A percentile compares a stretch with the other conserved stretches of the same genome.
Conservation (phyloP, 345 rosid species). For the Hibiscus trionum region DNA sequence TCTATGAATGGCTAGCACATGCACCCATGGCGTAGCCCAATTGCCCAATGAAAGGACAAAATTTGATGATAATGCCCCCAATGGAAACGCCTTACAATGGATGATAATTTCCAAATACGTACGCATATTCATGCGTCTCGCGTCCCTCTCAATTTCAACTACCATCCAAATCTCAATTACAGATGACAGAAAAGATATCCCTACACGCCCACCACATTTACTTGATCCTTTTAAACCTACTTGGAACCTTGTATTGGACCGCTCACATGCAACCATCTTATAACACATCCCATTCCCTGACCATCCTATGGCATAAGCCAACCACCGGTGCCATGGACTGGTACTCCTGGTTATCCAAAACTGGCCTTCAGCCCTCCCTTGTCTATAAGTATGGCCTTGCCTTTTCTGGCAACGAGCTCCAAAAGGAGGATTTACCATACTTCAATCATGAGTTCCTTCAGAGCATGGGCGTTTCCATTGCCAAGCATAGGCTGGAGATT, state of each 20-base stretch:
- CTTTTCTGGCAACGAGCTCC: constrained; percentile 57
- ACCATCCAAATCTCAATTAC: constrained; percentile 25
- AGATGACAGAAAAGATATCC: neutral
- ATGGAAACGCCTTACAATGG: neutral
- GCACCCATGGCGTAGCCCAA: no score
- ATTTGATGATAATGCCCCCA: neutral
- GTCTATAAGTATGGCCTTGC: constrained; percentile 58
- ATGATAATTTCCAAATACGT: no score
- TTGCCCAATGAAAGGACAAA: no score
- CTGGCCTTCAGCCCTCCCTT: constrained; percentile 48
- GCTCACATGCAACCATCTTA: constrained; percentile 3
- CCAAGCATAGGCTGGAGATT: constrained; percentile 75
- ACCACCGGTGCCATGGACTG: constrained; percentile 49
- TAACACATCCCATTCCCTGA: neutral
- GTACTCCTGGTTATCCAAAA: constrained; percentile 76
- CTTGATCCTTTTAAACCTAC: constrained; percentile 19
- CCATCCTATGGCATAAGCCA: neutral
- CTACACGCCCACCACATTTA: constrained; percentile 21
- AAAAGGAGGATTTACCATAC: constrained; percentile 48
- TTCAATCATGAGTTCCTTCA: constrained; percentile 73
- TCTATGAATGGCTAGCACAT: no score
- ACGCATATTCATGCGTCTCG: neutral
- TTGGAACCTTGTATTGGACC: neutral
- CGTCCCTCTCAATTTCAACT: constrained; percentile 38
- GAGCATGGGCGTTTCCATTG: constrained; percentile 62